Conservation (phyloP, 345 rosid genomes). For the Boechera retrofracta region DNA sequence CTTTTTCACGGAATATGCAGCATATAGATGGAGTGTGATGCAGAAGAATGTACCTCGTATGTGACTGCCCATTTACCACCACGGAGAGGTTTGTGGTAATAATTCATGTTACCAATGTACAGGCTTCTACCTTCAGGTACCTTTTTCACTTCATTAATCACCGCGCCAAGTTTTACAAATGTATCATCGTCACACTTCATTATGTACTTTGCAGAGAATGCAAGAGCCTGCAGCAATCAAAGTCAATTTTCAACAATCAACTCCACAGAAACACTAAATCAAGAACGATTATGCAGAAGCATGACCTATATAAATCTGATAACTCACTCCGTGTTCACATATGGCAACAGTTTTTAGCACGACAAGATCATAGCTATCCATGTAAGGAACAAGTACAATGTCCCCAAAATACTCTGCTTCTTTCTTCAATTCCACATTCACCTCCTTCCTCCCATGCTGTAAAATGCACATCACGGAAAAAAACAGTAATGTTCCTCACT, state of each 20-base stretch:
- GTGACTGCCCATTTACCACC: constrained; percentile 97
- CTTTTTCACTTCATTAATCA: constrained; percentile 66
- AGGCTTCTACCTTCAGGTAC: constrained; percentile 66
- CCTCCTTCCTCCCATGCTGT: constrained; percentile 88
- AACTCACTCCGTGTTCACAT: constrained; percentile 91
- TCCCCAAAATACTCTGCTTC: constrained; percentile 97
- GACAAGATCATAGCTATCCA: constrained; percentile 96
- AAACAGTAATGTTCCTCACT: background rate
- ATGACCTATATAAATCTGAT: constrained; percentile 26
- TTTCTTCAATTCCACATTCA: constrained; percentile 85
- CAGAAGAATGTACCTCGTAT: constrained; percentile 65
- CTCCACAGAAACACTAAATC: constrained; percentile 19
- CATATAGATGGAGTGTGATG: constrained; percentile 22
- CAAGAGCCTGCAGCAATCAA: constrained; percentile 60
- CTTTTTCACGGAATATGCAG: background rate
- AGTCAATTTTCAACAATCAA: constrained; percentile 28
- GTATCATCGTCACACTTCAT: constrained; percentile 98
- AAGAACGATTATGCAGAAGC: constrained; percentile 15
- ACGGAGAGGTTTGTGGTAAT: constrained; percentile 84
- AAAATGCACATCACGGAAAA: constrained; percentile 28
- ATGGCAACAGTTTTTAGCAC: constrained; percentile 95
- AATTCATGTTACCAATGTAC: constrained; percentile 88
- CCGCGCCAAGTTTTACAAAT: constrained; percentile 78
- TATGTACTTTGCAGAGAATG: constrained; percentile 64
- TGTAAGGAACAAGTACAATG: constrained; percentile 85